Conservation (phyloP, 768 basidiomycete genomes). For the Tylopilus sp. region DNA sequence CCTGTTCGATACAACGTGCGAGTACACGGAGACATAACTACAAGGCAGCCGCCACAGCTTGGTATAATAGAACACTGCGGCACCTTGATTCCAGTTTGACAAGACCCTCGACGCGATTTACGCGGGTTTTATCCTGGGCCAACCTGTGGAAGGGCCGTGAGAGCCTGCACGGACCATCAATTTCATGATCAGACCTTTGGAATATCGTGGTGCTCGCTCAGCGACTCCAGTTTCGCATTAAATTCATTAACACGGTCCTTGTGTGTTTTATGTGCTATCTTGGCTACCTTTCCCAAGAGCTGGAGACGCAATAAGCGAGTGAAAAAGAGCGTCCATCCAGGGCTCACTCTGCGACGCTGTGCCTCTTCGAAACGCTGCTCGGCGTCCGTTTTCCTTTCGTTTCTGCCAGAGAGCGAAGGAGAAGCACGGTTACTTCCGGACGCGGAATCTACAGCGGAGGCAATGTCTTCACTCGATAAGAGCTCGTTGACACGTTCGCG, state of each 20-base stretch:
- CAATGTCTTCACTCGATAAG: slow-evolving; percentile 46
- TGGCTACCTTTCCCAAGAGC: slow-evolving; percentile 73
- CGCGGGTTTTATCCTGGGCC: slow-evolving; percentile 71
- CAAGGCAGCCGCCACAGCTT: slow-evolving; percentile 18
- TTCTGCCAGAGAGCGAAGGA: slow-evolving; percentile 48
- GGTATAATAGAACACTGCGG: slow-evolving; percentile 10
- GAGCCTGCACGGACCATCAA: slow-evolving; percentile 27
- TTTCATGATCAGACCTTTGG: slow-evolving; percentile 61
- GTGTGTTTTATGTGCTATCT: slow-evolving; percentile 80
- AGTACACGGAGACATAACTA: slow-evolving; percentile 23
- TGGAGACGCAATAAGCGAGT: slow-evolving; percentile 29
- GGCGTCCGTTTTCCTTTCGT: slow-evolving; percentile 75
- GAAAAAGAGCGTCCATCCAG: background rate
- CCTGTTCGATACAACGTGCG: slow-evolving; percentile 12
- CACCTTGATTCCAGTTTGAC: no score
- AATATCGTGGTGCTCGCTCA: slow-evolving; percentile 94
- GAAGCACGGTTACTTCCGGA: slow-evolving; percentile 60
- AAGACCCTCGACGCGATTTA: slow-evolving; percentile 29
- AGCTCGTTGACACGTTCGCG: slow-evolving; percentile 46
- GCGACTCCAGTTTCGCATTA: slow-evolving; percentile 78
- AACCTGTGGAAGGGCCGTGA: slow-evolving; percentile 49
- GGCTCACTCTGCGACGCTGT: slow-evolving; percentile 73
- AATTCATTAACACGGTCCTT: slow-evolving; percentile 93
- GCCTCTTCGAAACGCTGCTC: slow-evolving; percentile 85
- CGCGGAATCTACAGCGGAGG: slow-evolving; percentile 39